A percentile compares a stretch with the other conserved stretches of the same genome.
Conservation (phyloP, 2,329 filamentous ascomycete genomes). For the Cadophora sp. region DNA sequence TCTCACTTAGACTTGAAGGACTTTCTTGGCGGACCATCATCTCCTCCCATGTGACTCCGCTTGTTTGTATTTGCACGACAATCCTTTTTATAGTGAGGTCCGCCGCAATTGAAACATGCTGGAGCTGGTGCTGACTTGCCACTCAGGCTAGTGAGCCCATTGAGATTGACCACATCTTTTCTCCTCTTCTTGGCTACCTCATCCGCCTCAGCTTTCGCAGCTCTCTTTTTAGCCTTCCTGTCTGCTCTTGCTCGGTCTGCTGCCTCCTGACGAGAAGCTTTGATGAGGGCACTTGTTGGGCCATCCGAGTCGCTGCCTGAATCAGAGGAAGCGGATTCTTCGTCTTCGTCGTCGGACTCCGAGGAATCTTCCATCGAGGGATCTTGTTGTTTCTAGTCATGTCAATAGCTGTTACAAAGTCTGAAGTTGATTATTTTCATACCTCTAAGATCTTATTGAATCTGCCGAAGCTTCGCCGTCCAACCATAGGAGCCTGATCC, state of each 20-base stretch:
- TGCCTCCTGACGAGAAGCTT: constrained; percentile 53
- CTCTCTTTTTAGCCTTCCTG: constrained; percentile 55
- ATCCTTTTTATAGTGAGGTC: constrained; percentile 62
- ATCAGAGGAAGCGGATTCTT: constrained; percentile 42
- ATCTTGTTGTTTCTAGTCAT: constrained; percentile 49
- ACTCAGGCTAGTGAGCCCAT: constrained; percentile 68
- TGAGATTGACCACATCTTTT: constrained; percentile 72
- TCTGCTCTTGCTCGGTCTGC: constrained; percentile 51
- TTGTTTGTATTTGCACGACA: constrained; percentile 55
- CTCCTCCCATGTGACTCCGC: constrained; percentile 36
- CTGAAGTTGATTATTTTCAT: constrained; percentile 15
- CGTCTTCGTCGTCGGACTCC: constrained; percentile 46
- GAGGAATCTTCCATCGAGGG: constrained; percentile 45
- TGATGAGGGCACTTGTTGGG: constrained; percentile 53
- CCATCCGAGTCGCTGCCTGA: constrained; percentile 48
- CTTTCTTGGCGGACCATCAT: constrained; percentile 37
- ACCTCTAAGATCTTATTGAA: constrained; percentile 51
- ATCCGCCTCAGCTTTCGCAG: constrained; percentile 54
- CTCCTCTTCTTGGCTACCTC: constrained; percentile 64
- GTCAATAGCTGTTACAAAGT: constrained; percentile 19
- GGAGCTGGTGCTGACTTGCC: constrained; percentile 44
- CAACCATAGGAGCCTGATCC: constrained; percentile 45
- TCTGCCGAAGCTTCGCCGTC: constrained; percentile 58
- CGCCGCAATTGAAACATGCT: constrained; percentile 65
- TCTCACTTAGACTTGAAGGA: constrained; percentile 24